Evolutionary conservation across 2,329 filamentous ascomycete species (phyloP).

Genomic region (Fusarium coffeatum): DNA sequence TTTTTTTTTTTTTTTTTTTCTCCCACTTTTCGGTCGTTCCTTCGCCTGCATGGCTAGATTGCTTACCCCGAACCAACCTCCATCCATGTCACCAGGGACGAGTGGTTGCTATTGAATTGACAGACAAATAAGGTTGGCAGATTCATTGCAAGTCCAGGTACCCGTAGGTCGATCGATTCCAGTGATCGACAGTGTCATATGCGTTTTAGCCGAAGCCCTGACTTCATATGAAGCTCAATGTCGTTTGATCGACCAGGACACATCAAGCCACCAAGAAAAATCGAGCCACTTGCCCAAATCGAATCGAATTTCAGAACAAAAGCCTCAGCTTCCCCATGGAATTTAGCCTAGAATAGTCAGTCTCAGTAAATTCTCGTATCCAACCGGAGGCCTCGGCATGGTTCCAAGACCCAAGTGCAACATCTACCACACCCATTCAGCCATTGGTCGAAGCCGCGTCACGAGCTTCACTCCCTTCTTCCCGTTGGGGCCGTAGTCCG

Average conservation of each 20-base stretch:
- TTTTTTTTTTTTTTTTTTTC: background rate
- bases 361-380: conserved; percentile 31
- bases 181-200: conserved; percentile 27
- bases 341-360: conserved; percentile 16
- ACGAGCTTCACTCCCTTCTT: conserved; percentile 33
- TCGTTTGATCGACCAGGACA: conserved; percentile 3
- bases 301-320: background rate
- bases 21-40: background rate
- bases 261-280: conserved; percentile 7
- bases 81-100: background rate
- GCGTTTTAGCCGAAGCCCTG: conserved; percentile 20
- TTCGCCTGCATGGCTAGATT: background rate
- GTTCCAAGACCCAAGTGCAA: conserved; percentile 26
- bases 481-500: conserved; percentile 31
- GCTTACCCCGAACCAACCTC: background rate
- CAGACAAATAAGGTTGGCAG: conserved; percentile 1
- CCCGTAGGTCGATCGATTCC: conserved; percentile 1
- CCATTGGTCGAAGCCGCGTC: conserved; percentile 38
- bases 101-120: background rate
- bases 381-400: conserved; percentile 35
- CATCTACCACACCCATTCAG: conserved; percentile 25
- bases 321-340: conserved; percentile 12
- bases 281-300: background rate
- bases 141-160: conserved; percentile 4
- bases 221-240: conserved; percentile 6